These are phyloP conservation scores for Penicillium flavigenum DNA, from an alignment of 495 filamentous ascomycete species.

Conservation along the genomic window DNA sequence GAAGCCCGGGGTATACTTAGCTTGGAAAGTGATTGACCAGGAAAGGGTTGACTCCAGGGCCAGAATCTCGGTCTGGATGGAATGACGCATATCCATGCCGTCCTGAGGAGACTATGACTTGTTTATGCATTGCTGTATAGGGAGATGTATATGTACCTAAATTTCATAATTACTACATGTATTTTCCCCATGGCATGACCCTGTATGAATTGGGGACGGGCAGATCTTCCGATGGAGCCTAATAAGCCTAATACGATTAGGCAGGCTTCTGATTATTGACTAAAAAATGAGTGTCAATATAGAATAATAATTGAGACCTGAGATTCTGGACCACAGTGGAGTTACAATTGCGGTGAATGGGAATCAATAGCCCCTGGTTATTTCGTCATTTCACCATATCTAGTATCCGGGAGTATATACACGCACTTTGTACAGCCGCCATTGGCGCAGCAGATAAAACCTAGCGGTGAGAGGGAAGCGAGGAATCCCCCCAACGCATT, in stretches of 20 bases:
- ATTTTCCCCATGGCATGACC: neutral
- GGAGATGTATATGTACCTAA: conserved; percentile 1
- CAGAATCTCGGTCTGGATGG: conserved; percentile 8
- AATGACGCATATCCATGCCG: conserved; percentile 14
- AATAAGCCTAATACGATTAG: conserved; percentile 10
- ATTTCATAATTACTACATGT: conserved; percentile 1
- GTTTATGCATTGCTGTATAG: conserved; percentile 10
- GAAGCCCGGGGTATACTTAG: conserved; percentile 4
- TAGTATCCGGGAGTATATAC: neutral
- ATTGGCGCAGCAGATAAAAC: conserved; percentile 7
- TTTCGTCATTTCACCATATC: too few species aligned
- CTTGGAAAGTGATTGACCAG: conserved; percentile 15
- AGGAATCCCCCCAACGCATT: conserved; percentile 1
- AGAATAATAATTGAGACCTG: conserved; percentile 3
- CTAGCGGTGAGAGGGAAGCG: conserved; percentile 9
- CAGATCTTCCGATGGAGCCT: conserved; percentile 13
- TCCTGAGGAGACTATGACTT: conserved; percentile 7
- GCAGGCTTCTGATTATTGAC: neutral
- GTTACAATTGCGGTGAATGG: conserved; percentile 11
- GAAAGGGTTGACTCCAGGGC: conserved; percentile 9
- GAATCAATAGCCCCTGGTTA: neutral
- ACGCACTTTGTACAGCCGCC: conserved; percentile 2
- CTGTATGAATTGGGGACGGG: conserved; percentile 3
- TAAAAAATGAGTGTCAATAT: neutral
- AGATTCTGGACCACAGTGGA: conserved; percentile 14